Evolutionary conservation across 1,284 basidiomycete genomes (phyloP).

Genomic region (Cystobasidiaceae sp.): DNA sequence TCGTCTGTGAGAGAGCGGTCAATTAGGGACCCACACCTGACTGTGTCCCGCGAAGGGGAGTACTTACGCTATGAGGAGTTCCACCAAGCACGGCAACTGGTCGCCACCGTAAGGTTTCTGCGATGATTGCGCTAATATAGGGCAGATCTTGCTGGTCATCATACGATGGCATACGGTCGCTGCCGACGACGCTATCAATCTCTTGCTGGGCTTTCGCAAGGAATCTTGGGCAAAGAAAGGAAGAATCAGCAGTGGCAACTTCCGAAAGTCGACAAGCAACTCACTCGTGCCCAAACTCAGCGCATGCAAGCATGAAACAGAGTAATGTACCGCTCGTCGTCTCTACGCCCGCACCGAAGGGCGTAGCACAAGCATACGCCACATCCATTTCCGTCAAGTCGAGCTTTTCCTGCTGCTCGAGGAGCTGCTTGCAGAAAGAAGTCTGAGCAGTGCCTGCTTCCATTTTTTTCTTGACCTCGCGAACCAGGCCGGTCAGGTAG

Average conservation of each 20-base stretch:
- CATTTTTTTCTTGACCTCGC: constrained; percentile 53
- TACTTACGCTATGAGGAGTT: constrained; percentile 44
- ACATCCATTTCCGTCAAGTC: constrained; percentile 53
- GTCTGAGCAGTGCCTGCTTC: constrained; percentile 49
- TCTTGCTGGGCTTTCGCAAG: constrained; percentile 46
- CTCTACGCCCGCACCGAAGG: constrained; percentile 55
- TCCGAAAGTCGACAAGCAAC: constrained; percentile 19
- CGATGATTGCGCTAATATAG: constrained; percentile 43
- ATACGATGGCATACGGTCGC: constrained; percentile 46
- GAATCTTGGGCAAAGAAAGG: constrained; percentile 38
- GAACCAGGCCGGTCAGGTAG: constrained; percentile 51
- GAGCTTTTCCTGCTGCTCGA: constrained; percentile 49
- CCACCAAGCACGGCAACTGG: constrained; percentile 43
- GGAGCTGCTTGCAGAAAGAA: constrained; percentile 51
- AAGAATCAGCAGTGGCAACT: constrained; percentile 51
- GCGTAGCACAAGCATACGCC: constrained; percentile 52
- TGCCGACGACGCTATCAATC: constrained; percentile 34
- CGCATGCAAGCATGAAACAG: constrained; percentile 34
- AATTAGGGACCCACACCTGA: constrained; percentile 44
- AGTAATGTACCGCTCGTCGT: constrained; percentile 43
- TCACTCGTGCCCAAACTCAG: constrained; percentile 40
- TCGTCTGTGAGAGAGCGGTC: constrained; percentile 45
- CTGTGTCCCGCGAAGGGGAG: constrained; percentile 43
- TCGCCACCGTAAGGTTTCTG: constrained; percentile 45
- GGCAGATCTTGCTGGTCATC: constrained; percentile 41